Evolutionary conservation across 805 yeast genomes (phyloP).

Genomic region (Pichia phayaonensis): DNA sequence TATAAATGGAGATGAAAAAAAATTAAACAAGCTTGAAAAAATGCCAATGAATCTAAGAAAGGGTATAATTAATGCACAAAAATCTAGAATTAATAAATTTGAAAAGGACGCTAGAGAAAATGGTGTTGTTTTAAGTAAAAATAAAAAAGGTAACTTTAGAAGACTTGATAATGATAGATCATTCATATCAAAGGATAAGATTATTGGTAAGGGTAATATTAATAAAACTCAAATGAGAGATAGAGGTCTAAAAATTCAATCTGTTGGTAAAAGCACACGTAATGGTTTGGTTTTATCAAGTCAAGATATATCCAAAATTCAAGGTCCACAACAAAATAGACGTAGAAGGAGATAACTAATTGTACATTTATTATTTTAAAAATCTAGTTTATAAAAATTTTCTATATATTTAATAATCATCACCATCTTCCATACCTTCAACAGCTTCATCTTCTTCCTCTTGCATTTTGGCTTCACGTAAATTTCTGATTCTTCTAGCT

Average conservation of each 20-base stretch:
- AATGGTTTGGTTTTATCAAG: slow-evolving; percentile 71
- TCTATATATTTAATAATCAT: not conserved
- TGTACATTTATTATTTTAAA: not conserved
- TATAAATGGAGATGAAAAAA: slow-evolving; percentile 32
- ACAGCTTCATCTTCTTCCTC: slow-evolving; percentile 14
- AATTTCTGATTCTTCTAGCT: slow-evolving; percentile 45
- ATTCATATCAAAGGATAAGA: slow-evolving; percentile 40
- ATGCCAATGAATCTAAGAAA: slow-evolving; percentile 87
- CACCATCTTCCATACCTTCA: not conserved
- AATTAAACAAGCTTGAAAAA: slow-evolving; percentile 47
- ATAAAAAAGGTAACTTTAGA: slow-evolving; percentile 59
- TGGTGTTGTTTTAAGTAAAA: slow-evolving; percentile 77
- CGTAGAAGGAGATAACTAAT: not conserved
- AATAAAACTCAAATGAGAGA: slow-evolving; percentile 41
- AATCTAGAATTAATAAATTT: slow-evolving; percentile 42
- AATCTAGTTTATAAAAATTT: not conserved
- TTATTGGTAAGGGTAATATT: slow-evolving; percentile 42
- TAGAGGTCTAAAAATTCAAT: slow-evolving; percentile 69
- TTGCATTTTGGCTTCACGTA: slow-evolving; percentile 44
- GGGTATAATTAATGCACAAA: slow-evolving; percentile 63
- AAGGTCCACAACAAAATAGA: slow-evolving; percentile 3
- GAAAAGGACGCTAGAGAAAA: slow-evolving; percentile 82
- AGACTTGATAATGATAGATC: slow-evolving; percentile 43
- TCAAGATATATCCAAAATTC: slow-evolving; percentile 50
- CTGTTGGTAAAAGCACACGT: slow-evolving; percentile 69